Evolutionary conservation across 1,284 basidiomycete genomes (phyloP).

Genomic region (Acaromyces ingoldii): DNA sequence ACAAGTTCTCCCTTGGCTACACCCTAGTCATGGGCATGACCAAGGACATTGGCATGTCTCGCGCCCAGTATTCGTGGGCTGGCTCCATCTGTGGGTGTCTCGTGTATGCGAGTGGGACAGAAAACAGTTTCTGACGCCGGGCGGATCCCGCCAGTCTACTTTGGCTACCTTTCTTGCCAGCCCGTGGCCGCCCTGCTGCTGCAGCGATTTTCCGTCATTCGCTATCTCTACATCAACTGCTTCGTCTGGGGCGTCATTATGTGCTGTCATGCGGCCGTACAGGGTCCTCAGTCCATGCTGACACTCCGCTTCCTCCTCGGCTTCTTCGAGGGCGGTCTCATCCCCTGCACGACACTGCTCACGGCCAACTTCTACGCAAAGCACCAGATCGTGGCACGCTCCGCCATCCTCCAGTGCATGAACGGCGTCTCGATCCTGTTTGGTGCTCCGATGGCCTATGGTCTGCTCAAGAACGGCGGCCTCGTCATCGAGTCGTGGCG

Average conservation of each 20-base stretch:
- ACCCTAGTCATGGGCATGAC: slow-evolving; percentile 35
- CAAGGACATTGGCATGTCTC: slow-evolving; percentile 27
- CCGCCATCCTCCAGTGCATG: slow-evolving; percentile 31
- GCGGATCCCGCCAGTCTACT: too few species aligned
- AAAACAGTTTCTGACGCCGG: too few species aligned
- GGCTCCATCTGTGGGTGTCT: slow-evolving; percentile 32
- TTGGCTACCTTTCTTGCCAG: too few species aligned
- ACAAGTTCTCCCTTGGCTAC: slow-evolving; percentile 30
- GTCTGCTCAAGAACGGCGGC: slow-evolving; percentile 17
- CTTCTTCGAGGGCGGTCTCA: slow-evolving; percentile 35
- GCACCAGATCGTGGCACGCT: slow-evolving; percentile 25
- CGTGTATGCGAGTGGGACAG: too few species aligned
- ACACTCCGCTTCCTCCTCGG: slow-evolving; percentile 42
- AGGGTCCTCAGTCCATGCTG: too few species aligned
- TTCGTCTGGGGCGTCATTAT: too few species aligned
- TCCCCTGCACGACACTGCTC: slow-evolving; percentile 27
- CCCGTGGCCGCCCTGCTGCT: too few species aligned
- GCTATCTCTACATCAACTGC: too few species aligned
- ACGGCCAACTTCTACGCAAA: slow-evolving; percentile 33
- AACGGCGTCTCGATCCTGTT: slow-evolving; percentile 42
- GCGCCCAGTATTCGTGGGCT: slow-evolving; percentile 40
- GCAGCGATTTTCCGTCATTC: too few species aligned
- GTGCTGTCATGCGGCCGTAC: too few species aligned
- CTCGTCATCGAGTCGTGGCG: slow-evolving; percentile 21
- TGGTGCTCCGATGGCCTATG: slow-evolving; percentile 31